Conservation (phyloP, 192 early-diverging fungal genomes). For the Obelidium mucronatum region DNA sequence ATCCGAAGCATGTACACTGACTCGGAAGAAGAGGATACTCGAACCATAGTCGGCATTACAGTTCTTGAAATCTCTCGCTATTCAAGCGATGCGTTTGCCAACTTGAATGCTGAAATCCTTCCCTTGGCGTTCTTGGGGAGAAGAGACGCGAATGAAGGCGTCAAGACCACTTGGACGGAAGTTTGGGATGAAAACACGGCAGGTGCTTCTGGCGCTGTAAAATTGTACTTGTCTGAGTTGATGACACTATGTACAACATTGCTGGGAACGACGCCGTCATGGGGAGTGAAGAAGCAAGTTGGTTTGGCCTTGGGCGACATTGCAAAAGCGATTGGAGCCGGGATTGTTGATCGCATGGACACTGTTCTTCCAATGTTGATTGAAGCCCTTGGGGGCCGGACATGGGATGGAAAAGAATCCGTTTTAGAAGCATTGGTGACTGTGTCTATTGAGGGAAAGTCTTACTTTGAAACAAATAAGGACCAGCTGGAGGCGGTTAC, state of each 20-base stretch:
- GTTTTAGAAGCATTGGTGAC: conserved; percentile 70
- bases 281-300: conserved; percentile 81
- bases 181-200: conserved; percentile 81
- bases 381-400: conserved; percentile 68
- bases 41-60: conserved; percentile 71
- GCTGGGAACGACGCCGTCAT: conserved; percentile 67
- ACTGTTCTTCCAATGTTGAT: conserved; percentile 67
- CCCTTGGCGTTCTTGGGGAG: conserved; percentile 77
- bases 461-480: conserved; percentile 50
- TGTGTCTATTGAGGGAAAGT: conserved; percentile 61
- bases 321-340: conserved; percentile 55
- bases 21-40: conserved; percentile 75
- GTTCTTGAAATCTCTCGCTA: conserved; percentile 73
- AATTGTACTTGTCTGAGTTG: conserved; percentile 71
- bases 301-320: conserved; percentile 71
- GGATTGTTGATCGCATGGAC: conserved; percentile 53
- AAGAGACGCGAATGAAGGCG: conserved; percentile 63
- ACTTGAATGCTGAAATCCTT: conserved; percentile 62
- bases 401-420: conserved; percentile 85
- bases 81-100: conserved; percentile 65
- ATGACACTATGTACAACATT: conserved; percentile 60
- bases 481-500: conserved; percentile 47
- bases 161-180: conserved; percentile 71
- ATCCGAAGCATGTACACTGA: conserved; percentile 80
- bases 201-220: conserved; percentile 67